Conservation (phyloP, 2,329 filamentous ascomycete species). For the Domatiomyces catenatus region DNA sequence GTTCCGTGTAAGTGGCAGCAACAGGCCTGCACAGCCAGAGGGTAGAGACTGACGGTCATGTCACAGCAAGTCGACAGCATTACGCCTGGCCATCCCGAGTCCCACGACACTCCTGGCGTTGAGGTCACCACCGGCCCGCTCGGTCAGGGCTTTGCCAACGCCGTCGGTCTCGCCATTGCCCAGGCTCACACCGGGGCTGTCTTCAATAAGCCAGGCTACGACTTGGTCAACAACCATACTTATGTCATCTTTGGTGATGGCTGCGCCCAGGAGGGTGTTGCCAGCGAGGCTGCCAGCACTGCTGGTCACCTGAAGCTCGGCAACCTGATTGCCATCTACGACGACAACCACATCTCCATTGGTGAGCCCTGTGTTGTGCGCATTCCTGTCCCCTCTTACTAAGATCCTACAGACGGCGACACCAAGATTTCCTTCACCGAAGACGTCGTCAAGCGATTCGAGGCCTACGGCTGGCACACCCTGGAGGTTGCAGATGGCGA, state of each 20-base stretch:
- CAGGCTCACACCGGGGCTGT: conserved; percentile 77
- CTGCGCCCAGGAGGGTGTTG: conserved; percentile 96
- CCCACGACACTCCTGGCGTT: conserved; percentile 88
- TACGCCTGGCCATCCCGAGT: conserved; percentile 90
- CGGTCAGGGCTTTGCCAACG: conserved; percentile 92
- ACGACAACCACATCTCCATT: conserved; percentile 94
- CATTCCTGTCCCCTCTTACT: neutral
- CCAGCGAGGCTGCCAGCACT: conserved; percentile 76
- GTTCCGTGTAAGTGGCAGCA: conserved; percentile 63
- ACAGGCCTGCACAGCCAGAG: conserved; percentile 31
- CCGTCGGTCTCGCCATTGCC: conserved; percentile 92
- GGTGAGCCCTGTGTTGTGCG: conserved; percentile 31
- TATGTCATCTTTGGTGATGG: conserved; percentile 95
- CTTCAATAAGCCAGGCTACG: conserved; percentile 95
- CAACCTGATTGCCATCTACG: conserved; percentile 92
- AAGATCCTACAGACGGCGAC: conserved; percentile 55
- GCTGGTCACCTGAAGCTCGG: conserved; percentile 95
- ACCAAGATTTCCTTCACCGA: conserved; percentile 95
- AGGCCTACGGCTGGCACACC: conserved; percentile 93
- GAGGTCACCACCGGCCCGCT: conserved; percentile 98
- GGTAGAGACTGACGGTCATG: conserved; percentile 8
- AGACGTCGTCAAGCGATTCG: conserved; percentile 86
- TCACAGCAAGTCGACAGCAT: conserved; percentile 56
- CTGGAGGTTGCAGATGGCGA: conserved; percentile 76
- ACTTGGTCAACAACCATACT: conserved; percentile 90